Conservation (phyloP, 371 early-diverging fungal species). For the Syncephalastrum racemosum region DNA sequence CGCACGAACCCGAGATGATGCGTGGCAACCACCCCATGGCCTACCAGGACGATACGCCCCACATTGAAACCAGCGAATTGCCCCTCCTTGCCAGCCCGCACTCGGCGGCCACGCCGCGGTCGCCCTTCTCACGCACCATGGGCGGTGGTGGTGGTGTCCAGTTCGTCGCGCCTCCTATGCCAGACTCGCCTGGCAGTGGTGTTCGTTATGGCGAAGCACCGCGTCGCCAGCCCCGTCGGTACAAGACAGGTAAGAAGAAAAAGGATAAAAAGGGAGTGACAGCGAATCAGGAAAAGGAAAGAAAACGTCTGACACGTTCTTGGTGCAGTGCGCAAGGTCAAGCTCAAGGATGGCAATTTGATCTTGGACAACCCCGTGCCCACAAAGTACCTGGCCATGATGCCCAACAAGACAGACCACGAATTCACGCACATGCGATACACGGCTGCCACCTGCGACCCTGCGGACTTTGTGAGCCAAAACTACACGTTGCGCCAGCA, state of each 20-base stretch:
- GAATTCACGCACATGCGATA: slow-evolving; percentile 86
- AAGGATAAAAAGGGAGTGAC: not conserved
- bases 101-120: slow-evolving; percentile 4
- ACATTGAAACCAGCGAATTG: slow-evolving; percentile 12
- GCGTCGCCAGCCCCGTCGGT: slow-evolving; percentile 56
- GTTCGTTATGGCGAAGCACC: slow-evolving; percentile 56
- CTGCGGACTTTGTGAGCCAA: slow-evolving; percentile 71
- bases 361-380: slow-evolving; percentile 81
- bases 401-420: slow-evolving; percentile 59
- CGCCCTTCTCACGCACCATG: slow-evolving; percentile 15
- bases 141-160: slow-evolving; percentile 22
- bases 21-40: slow-evolving; percentile 15
- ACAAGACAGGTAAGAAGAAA: slow-evolving; percentile 52
- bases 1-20: slow-evolving; percentile 15
- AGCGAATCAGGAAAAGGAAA: too few relatives aligned
- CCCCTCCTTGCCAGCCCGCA: slow-evolving; percentile 20
- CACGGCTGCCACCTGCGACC: slow-evolving; percentile 86
- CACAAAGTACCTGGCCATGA: slow-evolving; percentile 51
- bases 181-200: slow-evolving; percentile 19
- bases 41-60: slow-evolving; percentile 12
- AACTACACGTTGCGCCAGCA: slow-evolving; percentile 84
- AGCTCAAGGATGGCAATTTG: slow-evolving; percentile 73
- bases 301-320: too few relatives aligned
- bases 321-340: slow-evolving; percentile 50
- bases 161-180: slow-evolving; percentile 23